Evolutionary conservation across 2,329 filamentous ascomycete genomes (phyloP).

Genomic region (Xylaria digitata): DNA sequence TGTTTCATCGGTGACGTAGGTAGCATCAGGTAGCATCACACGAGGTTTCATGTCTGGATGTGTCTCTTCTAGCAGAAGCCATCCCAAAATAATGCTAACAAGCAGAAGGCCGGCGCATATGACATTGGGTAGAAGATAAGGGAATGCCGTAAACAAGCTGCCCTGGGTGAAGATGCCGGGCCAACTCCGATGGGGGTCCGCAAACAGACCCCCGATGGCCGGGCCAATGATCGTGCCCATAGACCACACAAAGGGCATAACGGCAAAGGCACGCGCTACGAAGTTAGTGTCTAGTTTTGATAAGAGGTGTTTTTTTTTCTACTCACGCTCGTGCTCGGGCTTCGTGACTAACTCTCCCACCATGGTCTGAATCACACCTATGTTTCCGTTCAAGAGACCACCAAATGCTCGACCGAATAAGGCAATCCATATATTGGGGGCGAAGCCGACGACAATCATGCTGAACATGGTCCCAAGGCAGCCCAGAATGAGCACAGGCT

Average conservation of each 20-base stretch:
- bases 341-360: slow-evolving; percentile 87
- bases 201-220: slow-evolving; percentile 87
- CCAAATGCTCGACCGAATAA: slow-evolving; percentile 80
- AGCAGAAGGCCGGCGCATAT: slow-evolving; percentile 82
- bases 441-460: slow-evolving; percentile 84
- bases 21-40: slow-evolving; percentile 58
- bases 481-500: slow-evolving; percentile 84
- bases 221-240: slow-evolving; percentile 91
- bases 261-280: slow-evolving; percentile 81
- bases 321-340: slow-evolving; percentile 86
- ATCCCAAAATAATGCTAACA: slow-evolving; percentile 83
- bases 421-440: slow-evolving; percentile 85
- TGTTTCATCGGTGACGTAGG: slow-evolving; percentile 72
- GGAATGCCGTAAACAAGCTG: slow-evolving; percentile 80
- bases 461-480: slow-evolving; percentile 85
- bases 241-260: slow-evolving; percentile 96
- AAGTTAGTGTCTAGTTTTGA: slow-evolving; percentile 38
- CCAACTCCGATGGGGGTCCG: slow-evolving; percentile 79
- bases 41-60: slow-evolving; percentile 82
- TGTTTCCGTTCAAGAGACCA: slow-evolving; percentile 89
- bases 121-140: slow-evolving; percentile 90
- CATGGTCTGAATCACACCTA: slow-evolving; percentile 92
- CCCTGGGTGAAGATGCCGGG: slow-evolving; percentile 74
- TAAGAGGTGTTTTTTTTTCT: neutral
- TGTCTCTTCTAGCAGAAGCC: slow-evolving; percentile 85